phyloP scores from a whole-genome alignment of 2,329 filamentous ascomycete species.

The Fusarium musae region DNA sequence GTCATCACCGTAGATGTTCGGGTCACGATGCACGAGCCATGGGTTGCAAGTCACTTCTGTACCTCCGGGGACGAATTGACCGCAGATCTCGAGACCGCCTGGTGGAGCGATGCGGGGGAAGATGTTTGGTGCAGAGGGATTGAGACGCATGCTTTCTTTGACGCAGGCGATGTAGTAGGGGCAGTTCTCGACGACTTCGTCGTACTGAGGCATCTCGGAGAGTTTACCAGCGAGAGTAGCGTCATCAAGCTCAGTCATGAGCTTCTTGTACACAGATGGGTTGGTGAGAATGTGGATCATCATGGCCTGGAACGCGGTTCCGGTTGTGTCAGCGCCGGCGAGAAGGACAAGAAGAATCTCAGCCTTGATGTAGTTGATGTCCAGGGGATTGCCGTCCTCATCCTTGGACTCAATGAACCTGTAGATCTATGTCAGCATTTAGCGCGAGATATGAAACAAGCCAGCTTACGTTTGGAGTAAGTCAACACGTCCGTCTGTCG shows the following conservation, averaged over 20 bases:
- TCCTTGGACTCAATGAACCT: slow-evolving; percentile 29
- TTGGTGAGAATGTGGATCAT: slow-evolving; percentile 45
- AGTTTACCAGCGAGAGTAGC: slow-evolving; percentile 48
- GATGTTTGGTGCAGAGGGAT: slow-evolving; percentile 60
- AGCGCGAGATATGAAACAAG: fast-evolving
- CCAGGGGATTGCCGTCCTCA: slow-evolving; percentile 13
- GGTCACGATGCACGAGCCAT: slow-evolving; percentile 51
- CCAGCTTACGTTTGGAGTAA: slow-evolving; percentile 60
- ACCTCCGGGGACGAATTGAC: slow-evolving; percentile 46
- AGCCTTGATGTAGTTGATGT: slow-evolving; percentile 37
- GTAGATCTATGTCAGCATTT: not conserved
- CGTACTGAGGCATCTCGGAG: slow-evolving; percentile 50
- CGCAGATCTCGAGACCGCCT: slow-evolving; percentile 55
- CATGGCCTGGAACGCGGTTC: slow-evolving; percentile 57
- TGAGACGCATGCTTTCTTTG: slow-evolving; percentile 63
- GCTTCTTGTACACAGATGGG: slow-evolving; percentile 32
- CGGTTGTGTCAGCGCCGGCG: slow-evolving; percentile 59
- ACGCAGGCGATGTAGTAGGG: slow-evolving; percentile 65
- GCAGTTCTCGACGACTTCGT: slow-evolving; percentile 24
- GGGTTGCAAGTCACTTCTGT: slow-evolving; percentile 51
- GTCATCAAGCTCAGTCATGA: slow-evolving; percentile 40
- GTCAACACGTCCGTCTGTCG: slow-evolving; percentile 54
- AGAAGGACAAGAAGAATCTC: slow-evolving; percentile 42
- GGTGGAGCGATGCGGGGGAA: slow-evolving; percentile 61
- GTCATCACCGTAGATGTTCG: slow-evolving; percentile 47